phyloP scores from a whole-genome alignment of 148 eudicot genomes.

The Hydrangea macrophylla region DNA sequence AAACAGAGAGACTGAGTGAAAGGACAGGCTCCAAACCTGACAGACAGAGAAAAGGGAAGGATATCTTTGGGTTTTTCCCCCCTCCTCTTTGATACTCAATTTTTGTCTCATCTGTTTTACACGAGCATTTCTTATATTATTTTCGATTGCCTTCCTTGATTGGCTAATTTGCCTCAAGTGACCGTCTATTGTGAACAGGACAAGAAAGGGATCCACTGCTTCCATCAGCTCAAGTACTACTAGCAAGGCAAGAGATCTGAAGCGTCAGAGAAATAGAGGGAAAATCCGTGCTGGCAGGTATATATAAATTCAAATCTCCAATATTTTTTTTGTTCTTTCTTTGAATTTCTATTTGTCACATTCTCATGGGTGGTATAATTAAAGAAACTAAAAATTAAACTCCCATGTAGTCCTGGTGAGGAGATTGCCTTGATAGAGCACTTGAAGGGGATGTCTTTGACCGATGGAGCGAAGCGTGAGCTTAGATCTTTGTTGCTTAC shows the following conservation, averaged over 20 bases:
- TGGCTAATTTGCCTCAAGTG: constrained; percentile 3
- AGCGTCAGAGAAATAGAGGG: constrained; percentile 71
- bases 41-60: neutral
- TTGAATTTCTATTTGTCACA: neutral
- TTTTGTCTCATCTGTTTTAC: neutral
- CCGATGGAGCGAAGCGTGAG: constrained; percentile 65
- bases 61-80: neutral
- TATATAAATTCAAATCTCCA: constrained; percentile 5
- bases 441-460: constrained; percentile 78
- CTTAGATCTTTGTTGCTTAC: constrained; percentile 62
- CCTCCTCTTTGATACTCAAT: neutral
- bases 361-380: constrained; percentile 11
- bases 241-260: constrained; percentile 64
- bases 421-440: constrained; percentile 93
- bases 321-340: neutral
- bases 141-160: neutral
- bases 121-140: neutral
- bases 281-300: constrained; percentile 99
- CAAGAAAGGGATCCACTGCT: constrained; percentile 65
- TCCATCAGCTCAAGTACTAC: constrained; percentile 56
- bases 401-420: constrained; percentile 70
- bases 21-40: no score
- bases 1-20: no score
- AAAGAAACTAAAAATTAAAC: no score
- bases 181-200: constrained; percentile 39